Conservation (phyloP, 176 grass and related monocot genomes). For the Musa schizocarpa region DNA sequence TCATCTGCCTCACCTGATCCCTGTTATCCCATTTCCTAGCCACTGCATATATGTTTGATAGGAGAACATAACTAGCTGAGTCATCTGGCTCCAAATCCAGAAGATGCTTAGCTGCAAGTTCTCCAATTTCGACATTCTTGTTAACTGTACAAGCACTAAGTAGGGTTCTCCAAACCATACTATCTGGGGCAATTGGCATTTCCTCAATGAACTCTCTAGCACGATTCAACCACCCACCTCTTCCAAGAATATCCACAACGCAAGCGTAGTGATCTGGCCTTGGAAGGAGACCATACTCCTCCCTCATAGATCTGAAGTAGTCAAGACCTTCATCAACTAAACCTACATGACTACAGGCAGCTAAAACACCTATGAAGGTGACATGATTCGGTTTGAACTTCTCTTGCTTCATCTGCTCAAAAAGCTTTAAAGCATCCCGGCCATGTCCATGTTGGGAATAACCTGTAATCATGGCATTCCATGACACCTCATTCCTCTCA, state of each 20-base stretch:
- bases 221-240: conserved; percentile 47
- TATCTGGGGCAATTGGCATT: conserved; percentile 50
- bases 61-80: conserved; percentile 36
- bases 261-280: conserved; percentile 66
- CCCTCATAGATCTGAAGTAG: conserved; percentile 53
- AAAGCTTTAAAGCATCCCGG: conserved; percentile 48
- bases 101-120: conserved; percentile 53
- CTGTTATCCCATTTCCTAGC: conserved; percentile 43
- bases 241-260: conserved; percentile 70
- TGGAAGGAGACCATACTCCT: conserved; percentile 29
- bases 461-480: conserved; percentile 35
- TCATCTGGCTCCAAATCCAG: conserved; percentile 53
- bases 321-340: conserved; percentile 54
- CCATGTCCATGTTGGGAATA: conserved; percentile 60
- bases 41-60: conserved; percentile 71
- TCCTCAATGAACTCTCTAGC: conserved; percentile 59
- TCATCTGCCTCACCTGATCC: conserved; percentile 70
- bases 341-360: conserved; percentile 72
- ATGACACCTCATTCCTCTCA: conserved; percentile 20
- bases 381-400: conserved; percentile 51
- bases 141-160: conserved; percentile 44
- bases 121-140: conserved; percentile 55
- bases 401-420: conserved; percentile 56
- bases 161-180: conserved; percentile 64
- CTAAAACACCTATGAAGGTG: conserved; percentile 64